phyloP scores from a whole-genome alignment of 202 grass and related monocot genomes.

The Schoenoplectus triqueter region DNA sequence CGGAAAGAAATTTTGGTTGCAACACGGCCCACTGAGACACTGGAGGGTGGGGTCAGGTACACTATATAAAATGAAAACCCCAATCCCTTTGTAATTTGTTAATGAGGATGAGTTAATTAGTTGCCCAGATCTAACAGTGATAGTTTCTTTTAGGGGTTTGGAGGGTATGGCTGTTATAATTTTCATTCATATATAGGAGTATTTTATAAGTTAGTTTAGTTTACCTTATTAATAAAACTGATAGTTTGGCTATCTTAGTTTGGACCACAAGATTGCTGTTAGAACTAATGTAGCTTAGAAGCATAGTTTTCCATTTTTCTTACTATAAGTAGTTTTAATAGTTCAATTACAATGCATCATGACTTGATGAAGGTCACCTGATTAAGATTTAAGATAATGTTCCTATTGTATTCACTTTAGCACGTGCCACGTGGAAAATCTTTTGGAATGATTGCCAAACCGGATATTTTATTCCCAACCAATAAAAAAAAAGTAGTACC shows the following conservation, averaged over 20 bases:
- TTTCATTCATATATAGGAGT: too few relatives aligned
- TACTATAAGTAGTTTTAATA: neutral
- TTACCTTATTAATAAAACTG: neutral
- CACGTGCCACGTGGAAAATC: neutral
- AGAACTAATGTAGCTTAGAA: neutral
- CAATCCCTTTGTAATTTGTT: too few relatives aligned
- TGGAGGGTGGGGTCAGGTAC: too few relatives aligned
- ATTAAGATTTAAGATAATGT: slow-evolving; percentile 8
- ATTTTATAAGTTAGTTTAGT: neutral
- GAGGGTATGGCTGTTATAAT: neutral
- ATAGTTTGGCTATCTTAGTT: neutral
- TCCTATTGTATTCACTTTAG: neutral
- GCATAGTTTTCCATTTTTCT: neutral
- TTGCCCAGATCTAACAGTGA: neutral
- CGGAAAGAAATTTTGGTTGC: too few relatives aligned
- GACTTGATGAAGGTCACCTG: neutral
- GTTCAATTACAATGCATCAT: neutral
- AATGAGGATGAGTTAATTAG: neutral
- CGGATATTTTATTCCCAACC: neutral
- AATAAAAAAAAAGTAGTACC: neutral
- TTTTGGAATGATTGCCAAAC: slow-evolving; percentile 16
- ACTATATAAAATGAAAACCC: neutral
- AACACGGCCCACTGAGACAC: too few relatives aligned
- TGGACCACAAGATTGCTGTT: neutral
- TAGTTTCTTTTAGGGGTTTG: neutral